Conservation (phyloP, 805 yeast genomes). For the Nakazawaea siamensis region DNA sequence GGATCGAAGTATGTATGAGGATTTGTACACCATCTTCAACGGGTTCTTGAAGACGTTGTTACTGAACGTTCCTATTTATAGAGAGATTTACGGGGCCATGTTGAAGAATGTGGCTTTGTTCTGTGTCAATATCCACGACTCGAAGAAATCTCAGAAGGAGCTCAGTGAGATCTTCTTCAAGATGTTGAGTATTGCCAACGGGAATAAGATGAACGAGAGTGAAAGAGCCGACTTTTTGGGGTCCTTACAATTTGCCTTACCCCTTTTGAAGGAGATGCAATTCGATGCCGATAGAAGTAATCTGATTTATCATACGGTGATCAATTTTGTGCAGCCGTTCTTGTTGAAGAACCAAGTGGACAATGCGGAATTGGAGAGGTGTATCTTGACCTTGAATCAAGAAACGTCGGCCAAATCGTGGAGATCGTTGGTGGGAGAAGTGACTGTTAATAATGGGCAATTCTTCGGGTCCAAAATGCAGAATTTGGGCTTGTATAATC, state of each 20-base stretch:
- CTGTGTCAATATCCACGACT: constrained; percentile 38
- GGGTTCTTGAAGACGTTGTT: constrained; percentile 53
- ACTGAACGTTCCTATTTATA: constrained; percentile 38
- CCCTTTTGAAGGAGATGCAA: constrained; percentile 1
- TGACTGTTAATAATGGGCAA: constrained; percentile 19
- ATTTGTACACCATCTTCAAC: constrained; percentile 57
- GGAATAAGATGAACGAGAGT: constrained; percentile 1
- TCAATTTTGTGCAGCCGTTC: constrained; percentile 5
- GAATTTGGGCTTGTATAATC: constrained; percentile 4
- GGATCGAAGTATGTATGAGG: constrained; percentile 73
- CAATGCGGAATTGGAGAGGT: not conserved
- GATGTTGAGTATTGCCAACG: constrained; percentile 15
- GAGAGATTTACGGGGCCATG: constrained; percentile 40
- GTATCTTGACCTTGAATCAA: constrained; percentile 1
- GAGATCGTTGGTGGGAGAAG: constrained; percentile 57
- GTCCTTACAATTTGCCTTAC: not conserved
- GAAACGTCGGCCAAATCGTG: constrained; percentile 39
- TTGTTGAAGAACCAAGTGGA: constrained; percentile 4
- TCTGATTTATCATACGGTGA: constrained; percentile 3
- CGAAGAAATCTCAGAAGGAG: constrained; percentile 17
- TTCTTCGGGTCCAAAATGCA: constrained; percentile 4
- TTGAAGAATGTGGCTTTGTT: constrained; percentile 44
- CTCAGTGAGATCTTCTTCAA: constrained; percentile 29
- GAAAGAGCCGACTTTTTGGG: constrained; percentile 2
- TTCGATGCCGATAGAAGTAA: constrained; percentile 7